These are phyloP conservation scores for Oryza meyeriana DNA, from an alignment of 176 grass and related monocot species.

Conservation along the genomic window DNA sequence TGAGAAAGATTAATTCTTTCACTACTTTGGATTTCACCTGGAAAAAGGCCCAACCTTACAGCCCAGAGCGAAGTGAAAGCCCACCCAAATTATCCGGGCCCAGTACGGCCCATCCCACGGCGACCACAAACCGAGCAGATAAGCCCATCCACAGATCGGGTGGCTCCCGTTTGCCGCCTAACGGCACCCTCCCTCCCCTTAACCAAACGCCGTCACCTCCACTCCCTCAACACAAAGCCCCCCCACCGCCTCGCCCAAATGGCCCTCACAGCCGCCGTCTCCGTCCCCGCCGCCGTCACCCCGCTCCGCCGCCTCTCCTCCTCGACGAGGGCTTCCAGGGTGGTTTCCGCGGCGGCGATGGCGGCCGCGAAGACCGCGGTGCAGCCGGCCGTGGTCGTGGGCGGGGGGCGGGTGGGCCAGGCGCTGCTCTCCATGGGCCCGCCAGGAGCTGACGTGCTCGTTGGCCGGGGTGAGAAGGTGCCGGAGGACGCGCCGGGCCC, in stretches of 20 bases:
- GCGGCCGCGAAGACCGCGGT: constrained; percentile 38
- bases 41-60: no score
- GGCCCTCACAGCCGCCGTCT: constrained; percentile 35
- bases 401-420: constrained; percentile 51
- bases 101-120: neutral
- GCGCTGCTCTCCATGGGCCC: constrained; percentile 64
- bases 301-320: constrained; percentile 23
- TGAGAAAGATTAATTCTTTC: no score
- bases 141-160: constrained; percentile 37
- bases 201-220: constrained; percentile 39
- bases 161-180: constrained; percentile 48
- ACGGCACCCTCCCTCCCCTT: constrained; percentile 11
- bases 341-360: constrained; percentile 35
- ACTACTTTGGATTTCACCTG: no score
- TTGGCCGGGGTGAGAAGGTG: constrained; percentile 67
- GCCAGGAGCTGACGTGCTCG: constrained; percentile 45
- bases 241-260: neutral
- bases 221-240: neutral
- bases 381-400: constrained; percentile 73
- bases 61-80: no score
- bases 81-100: neutral
- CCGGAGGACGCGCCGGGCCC: constrained; percentile 53
- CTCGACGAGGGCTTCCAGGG: constrained; percentile 26
- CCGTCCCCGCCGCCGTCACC: constrained; percentile 32
- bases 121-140: constrained; percentile 37